Evolutionary conservation across 2,329 filamentous ascomycete genomes (phyloP), one percentile per base, ranked within the genome.

Genomic region (Dactylellina sp.): DNA sequence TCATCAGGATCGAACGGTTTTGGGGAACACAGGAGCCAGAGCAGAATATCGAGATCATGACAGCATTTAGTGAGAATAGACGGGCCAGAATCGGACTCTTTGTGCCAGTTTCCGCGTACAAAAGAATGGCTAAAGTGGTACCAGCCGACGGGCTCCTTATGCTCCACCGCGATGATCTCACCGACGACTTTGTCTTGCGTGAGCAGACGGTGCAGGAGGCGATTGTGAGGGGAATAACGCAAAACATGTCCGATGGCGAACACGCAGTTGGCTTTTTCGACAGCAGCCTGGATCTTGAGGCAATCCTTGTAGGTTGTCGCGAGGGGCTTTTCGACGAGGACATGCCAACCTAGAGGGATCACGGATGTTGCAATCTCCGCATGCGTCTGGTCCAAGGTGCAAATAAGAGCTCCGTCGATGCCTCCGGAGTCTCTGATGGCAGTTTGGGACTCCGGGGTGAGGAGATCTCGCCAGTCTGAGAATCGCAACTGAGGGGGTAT

Each of bases 191-290:
- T 85, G 59, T 96, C 88, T 76, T 90, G 85, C 0, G 93, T 85
- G 3, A 98, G 84, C 14, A 98, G 83, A 79, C 90, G 89, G 55
- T 93, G 88, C 25, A 99, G 84, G 64, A 94, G 83, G 81, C 92
- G 90, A 80, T 98, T 98, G 81, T 97, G 93, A 7, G 93, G 93
- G 78, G 90, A 96, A 81, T 98, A 98, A 37, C 94, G 87, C 66
- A 99, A 83, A 12, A 99, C 95, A 81, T 99, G 95, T 11, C 95
- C 94, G 65, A 98, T 92, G 0, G 92, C 93, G 80, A 98, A 96
- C 44, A 98, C 84, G 49, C 82, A 78, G 53, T 32, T 76, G n/a
- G 71, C 49, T 9, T 65, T 39, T 32, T 66, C 44, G 7, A 78
- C 22, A 1, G 76, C 59, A 18, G 60, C 25, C n/a, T 71, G 66